phyloP scores from a whole-genome alignment of 441 rosid species.

The Arabidopsis lyrata region DNA sequence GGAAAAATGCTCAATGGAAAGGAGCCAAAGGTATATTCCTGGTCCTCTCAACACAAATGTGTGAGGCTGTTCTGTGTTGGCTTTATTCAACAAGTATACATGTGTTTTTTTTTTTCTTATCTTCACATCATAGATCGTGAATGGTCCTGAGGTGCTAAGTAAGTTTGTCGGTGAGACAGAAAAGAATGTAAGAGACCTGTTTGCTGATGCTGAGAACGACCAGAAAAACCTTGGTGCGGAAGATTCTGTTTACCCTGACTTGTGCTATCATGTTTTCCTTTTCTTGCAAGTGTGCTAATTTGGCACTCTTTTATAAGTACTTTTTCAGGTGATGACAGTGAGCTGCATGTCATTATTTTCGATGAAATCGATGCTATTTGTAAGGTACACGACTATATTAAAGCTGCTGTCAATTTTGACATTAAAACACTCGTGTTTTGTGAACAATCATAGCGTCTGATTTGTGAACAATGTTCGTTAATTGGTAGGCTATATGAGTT shows the following conservation, averaged over 20 bases:
- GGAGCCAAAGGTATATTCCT: slow-evolving; percentile 79
- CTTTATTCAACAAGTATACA: not conserved
- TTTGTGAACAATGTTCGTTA: not conserved
- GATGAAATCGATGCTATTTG: not conserved
- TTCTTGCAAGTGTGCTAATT: not conserved
- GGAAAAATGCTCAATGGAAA: slow-evolving; percentile 91
- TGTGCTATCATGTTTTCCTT: not conserved
- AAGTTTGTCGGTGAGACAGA: slow-evolving; percentile 1
- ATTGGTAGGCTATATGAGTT: too few species aligned
- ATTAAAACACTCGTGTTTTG: not conserved
- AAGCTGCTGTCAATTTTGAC: not conserved
- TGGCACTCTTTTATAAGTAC: not conserved
- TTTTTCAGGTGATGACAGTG: not conserved
- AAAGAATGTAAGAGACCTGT: not conserved
- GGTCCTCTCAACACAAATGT: not conserved
- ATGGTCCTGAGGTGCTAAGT: not conserved
- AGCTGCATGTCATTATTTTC: not conserved
- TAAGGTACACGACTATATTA: not conserved
- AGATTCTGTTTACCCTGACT: not conserved
- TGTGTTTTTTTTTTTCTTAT: not conserved
- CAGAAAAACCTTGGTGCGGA: not conserved
- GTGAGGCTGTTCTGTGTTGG: not conserved
- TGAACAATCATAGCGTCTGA: not conserved
- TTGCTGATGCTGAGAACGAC: not conserved
- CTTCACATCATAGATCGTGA: not conserved